Conservation (phyloP, 192 early-diverging fungal species). For the Cetraspora pellucida region DNA sequence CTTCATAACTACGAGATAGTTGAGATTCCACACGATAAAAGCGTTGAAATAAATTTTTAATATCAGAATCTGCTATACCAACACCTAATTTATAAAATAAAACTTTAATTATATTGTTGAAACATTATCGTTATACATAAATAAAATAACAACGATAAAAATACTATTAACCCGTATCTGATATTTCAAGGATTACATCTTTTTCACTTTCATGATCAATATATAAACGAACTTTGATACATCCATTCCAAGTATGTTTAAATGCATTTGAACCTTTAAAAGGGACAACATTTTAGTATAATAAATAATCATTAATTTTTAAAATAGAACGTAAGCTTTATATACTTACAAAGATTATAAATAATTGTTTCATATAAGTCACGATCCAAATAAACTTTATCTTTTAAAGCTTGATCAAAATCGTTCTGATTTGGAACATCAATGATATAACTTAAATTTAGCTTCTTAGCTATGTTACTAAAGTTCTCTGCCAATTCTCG, state of each 20-base stretch:
- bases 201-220: slow-evolving; percentile 41
- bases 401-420: neutral
- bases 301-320: neutral
- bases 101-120: no score
- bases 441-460: slow-evolving; percentile 48
- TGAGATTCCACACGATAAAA: slow-evolving; percentile 61
- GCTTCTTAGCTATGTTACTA: slow-evolving; percentile 33
- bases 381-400: slow-evolving; percentile 15
- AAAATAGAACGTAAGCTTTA: no score
- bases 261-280: slow-evolving; percentile 43
- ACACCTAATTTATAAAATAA: neutral
- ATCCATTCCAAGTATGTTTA: slow-evolving; percentile 53
- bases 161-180: slow-evolving; percentile 38
- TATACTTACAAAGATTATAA: slow-evolving; percentile 29
- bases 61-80: slow-evolving; percentile 55
- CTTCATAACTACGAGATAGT: slow-evolving; percentile 58
- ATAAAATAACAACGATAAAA: no score
- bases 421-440: slow-evolving; percentile 20
- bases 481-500: slow-evolving; percentile 56
- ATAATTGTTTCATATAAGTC: slow-evolving; percentile 30
- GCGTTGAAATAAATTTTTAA: slow-evolving; percentile 54
- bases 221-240: slow-evolving; percentile 55
- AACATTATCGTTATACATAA: no score
- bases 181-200: slow-evolving; percentile 41
- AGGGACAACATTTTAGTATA: neutral